Percentiles rank a stretch among this genome's conserved stretches.
Evolutionary conservation across 2,329 filamentous ascomycete genomes (phyloP).

Genomic region (Fonsecaea pedrosoi): DNA sequence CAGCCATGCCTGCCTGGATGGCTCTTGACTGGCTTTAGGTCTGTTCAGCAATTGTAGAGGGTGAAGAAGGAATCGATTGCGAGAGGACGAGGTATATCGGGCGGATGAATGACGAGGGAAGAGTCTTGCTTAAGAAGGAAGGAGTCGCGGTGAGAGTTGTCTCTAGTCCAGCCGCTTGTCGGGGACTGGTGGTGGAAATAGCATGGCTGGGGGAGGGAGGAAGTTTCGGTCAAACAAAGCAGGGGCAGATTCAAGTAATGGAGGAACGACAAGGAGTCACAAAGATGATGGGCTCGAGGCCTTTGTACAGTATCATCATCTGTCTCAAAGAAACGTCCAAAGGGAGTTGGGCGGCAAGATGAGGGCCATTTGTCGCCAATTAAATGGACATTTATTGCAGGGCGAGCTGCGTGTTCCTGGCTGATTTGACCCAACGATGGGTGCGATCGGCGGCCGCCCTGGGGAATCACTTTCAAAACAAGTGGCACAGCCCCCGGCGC

Average conservation of each 20-base stretch:
- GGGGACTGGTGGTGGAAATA: constrained; percentile 23
- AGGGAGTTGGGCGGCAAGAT: constrained; percentile 32
- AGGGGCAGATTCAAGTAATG: constrained; percentile 17
- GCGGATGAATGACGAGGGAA: background rate
- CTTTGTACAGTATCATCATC: constrained; percentile 6
- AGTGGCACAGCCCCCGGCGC: constrained; percentile 23
- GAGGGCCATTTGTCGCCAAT: constrained; percentile 33
- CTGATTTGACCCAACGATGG: constrained; percentile 25
- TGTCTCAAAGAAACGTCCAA: constrained; percentile 15
- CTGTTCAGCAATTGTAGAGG: background rate
- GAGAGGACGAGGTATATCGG: background rate
- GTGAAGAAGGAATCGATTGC: background rate
- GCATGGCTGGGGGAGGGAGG: constrained; percentile 32
- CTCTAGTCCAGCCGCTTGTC: constrained; percentile 8
- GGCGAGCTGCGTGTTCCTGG: constrained; percentile 33
- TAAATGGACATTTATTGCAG: constrained; percentile 27
- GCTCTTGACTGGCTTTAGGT: background rate
- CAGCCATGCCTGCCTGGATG: constrained; percentile 37
- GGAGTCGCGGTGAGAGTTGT: background rate
- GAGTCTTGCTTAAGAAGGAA: background rate
- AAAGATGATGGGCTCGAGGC: constrained; percentile 8
- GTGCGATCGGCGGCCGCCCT: constrained; percentile 4
- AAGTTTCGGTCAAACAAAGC: constrained; percentile 22
- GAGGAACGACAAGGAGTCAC: constrained; percentile 16
- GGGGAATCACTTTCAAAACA: constrained; percentile 7